Percentiles rank a stretch among this genome's conserved stretches.
These are phyloP conservation scores for Ceratobasidium sp. DNA, from an alignment of 1,284 basidiomycete genomes.

Conservation along the genomic window DNA sequence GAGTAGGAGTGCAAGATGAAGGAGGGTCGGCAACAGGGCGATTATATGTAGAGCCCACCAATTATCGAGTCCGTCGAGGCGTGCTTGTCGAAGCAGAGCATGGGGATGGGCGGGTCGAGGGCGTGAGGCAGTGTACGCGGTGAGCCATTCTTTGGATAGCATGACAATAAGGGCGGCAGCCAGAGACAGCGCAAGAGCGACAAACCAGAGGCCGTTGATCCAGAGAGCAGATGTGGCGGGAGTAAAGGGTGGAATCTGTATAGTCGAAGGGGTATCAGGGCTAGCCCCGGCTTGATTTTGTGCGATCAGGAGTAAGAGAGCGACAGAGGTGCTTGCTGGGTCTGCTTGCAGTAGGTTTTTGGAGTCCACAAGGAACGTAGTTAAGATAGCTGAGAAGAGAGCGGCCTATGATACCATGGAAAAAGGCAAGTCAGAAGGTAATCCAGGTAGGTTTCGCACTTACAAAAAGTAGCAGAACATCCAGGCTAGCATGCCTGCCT, in stretches of 20 bases:
- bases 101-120: conserved; percentile 33
- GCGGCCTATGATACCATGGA: conserved; percentile 14
- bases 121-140: conserved; percentile 32
- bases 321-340: conserved; percentile 16
- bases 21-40: conserved; percentile 38
- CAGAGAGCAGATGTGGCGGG: conserved; percentile 22
- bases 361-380: conserved; percentile 41
- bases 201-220: conserved; percentile 45
- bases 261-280: not conserved
- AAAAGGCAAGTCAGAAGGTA: not conserved
- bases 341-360: conserved; percentile 33
- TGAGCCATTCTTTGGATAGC: conserved; percentile 45
- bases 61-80: conserved; percentile 28
- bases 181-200: conserved; percentile 30
- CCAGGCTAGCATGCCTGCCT: conserved; percentile 37
- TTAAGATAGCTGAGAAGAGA: conserved; percentile 42
- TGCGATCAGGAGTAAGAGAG: conserved; percentile 34
- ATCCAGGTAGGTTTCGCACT: not conserved
- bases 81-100: conserved; percentile 27
- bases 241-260: conserved; percentile 7
- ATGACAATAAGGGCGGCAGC: conserved; percentile 34
- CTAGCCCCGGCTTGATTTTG: conserved; percentile 19
- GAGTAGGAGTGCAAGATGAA: conserved; percentile 39
- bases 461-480: conserved; percentile 37
- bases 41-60: conserved; percentile 41